Base-by-base conservation (phyloP, 2,329 filamentous ascomycete genomes). In the Didymella arachidicola region DNA sequence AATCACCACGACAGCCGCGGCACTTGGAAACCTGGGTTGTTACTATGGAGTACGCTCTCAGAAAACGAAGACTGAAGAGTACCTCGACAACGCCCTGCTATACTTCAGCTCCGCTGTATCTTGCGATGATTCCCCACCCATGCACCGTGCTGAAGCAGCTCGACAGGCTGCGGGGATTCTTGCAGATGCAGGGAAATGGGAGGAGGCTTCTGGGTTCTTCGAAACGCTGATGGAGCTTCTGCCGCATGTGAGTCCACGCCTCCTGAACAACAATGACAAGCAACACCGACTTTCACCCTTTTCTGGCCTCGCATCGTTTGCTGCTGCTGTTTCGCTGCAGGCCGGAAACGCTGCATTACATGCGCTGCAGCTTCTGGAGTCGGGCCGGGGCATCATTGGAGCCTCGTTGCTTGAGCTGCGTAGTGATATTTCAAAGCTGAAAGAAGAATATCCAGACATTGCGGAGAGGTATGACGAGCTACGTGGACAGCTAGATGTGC, bases 221-320 rank as follows among this genome's bases (percentile, higher is more conserved):
- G 12, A 26, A 16, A 27, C 19, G 6, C 22, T 27, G 8, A 25
- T 43, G 22, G 41, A 43, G 7, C 41, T 43, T 26, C 41, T 43
- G 19, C 41, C 41, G 5, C 19, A 16, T 3, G 41, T 43, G 41
- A 43, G 41, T 25, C 41, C 41, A 8, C 41, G 41, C 11, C 18
- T 43, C 7, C 22, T 43, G 22, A 30, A 45, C 43, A 45, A 45
- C 26, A 45, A 11, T 7, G 43, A 45, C 26, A 45, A 45, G 43
- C 43, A 45, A 16, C 43, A 45, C 7, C 22, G 6, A 16, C 43
- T 45, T 18, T n/a, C 25, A 4, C 14, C 5, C 14, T 45, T 45
- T 16, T 29, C 43, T 3, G 43, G 43, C 19, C 16, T 45, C 3
- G 43, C 43, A 18, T 45, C 43, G 22, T 18, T 45, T 4, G 43